These are phyloP conservation scores for Coniochaeta hoffmannii DNA, from an alignment of 2,329 filamentous ascomycete genomes.

Conservation along the genomic window DNA sequence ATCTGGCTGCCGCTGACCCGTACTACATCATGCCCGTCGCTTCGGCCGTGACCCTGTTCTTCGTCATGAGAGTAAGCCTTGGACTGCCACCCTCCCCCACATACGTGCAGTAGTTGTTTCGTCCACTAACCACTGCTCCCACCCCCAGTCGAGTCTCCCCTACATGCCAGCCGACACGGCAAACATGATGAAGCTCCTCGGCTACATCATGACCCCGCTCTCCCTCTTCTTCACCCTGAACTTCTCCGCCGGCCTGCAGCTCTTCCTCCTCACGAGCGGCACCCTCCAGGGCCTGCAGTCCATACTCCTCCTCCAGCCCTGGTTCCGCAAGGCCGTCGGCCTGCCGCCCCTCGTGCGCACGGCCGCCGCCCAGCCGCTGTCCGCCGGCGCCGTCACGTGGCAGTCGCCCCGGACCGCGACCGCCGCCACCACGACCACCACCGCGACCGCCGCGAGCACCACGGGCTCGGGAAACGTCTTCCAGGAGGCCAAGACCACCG, in stretches of 20 bases:
- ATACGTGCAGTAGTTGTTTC: no score
- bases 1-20: slow-evolving; percentile 72
- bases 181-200: slow-evolving; percentile 22
- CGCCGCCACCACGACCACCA: slow-evolving; percentile 16
- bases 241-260: slow-evolving; percentile 43
- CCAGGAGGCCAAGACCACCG: slow-evolving; percentile 9
- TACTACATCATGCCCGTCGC: slow-evolving; percentile 64
- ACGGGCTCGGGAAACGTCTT: slow-evolving; percentile 3
- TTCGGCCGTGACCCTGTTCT: slow-evolving; percentile 48
- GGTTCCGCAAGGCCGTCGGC: slow-evolving; percentile 28
- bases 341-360: slow-evolving; percentile 24
- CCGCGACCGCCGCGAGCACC: slow-evolving; percentile 2
- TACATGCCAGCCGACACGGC: slow-evolving; percentile 24
- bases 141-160: slow-evolving; percentile 19
- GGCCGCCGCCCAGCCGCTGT: not conserved
- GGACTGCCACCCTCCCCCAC: not conserved
- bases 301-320: slow-evolving; percentile 30
- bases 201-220: slow-evolving; percentile 25
- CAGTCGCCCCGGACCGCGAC: slow-evolving; percentile 23
- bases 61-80: slow-evolving; percentile 48
- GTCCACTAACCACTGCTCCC: not conserved
- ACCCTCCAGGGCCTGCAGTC: slow-evolving; percentile 33
- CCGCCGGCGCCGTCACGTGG: slow-evolving; percentile 14
- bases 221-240: slow-evolving; percentile 35
- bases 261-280: slow-evolving; percentile 50